phyloP scores from a whole-genome alignment of 192 early-diverging fungal genomes.

The Coemansia sp. region DNA sequence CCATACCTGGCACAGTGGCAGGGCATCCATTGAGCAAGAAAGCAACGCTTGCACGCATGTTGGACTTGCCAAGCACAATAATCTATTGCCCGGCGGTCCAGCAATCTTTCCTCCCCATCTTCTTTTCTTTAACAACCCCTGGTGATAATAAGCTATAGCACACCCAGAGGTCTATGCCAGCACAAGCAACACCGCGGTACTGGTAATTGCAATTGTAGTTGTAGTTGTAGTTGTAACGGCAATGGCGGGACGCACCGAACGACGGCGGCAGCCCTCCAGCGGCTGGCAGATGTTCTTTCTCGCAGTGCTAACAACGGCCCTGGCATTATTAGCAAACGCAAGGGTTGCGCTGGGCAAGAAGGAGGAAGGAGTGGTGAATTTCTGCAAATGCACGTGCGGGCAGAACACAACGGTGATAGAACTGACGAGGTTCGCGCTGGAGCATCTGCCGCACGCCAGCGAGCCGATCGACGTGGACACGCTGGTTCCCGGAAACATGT shows the following conservation, averaged over 20 bases:
- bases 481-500: slow-evolving; percentile 43
- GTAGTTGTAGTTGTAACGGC: neutral
- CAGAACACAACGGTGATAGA: slow-evolving; percentile 54
- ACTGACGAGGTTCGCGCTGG: slow-evolving; percentile 44
- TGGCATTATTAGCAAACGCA: neutral
- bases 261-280: neutral
- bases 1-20: too few relatives aligned
- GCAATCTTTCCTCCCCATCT: too few relatives aligned
- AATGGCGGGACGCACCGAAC: neutral
- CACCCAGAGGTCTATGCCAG: too few relatives aligned
- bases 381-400: slow-evolving; percentile 55
- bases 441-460: slow-evolving; percentile 48
- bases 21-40: too few relatives aligned
- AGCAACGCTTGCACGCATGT: too few relatives aligned
- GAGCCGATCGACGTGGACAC: slow-evolving; percentile 51
- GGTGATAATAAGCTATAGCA: too few relatives aligned
- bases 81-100: too few relatives aligned
- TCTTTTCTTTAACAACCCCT: too few relatives aligned
- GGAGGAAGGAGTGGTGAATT: slow-evolving; percentile 38
- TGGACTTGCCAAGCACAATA: too few relatives aligned
- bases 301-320: neutral
- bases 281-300: neutral
- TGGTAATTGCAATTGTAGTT: too few relatives aligned
- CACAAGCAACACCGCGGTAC: too few relatives aligned
- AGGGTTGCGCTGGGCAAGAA: slow-evolving; percentile 14